Evolutionary conservation across 2,329 filamentous ascomycete species (phyloP), one percentile per base, ranked within the genome.

Genomic region (Pseudogymnoascus sp.): DNA sequence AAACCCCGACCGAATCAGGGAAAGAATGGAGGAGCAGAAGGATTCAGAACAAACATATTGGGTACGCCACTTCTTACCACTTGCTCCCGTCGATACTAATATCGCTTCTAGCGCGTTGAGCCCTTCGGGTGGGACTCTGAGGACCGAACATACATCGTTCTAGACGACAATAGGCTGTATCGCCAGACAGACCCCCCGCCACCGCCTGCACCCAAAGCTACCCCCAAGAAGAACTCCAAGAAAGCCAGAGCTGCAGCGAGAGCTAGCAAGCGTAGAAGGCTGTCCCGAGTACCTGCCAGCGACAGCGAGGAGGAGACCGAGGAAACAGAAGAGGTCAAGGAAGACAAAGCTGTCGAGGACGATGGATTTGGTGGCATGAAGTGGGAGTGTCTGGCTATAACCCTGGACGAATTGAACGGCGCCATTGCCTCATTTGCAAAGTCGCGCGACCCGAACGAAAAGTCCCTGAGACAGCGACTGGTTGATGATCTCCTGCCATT

Each of bases 91-190:
- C 21, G 16, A 64, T 34, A 36, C 11, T 54, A 41, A 31, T 37
- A 19, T 4, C 28, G 14, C 63, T 14, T 16, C 4, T 62, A 89
- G 86, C 81, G 87, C 65, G 92, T 95, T 69, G 90, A 93, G 71
- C 89, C 90, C 0, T 87, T 89, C 67, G 95, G 95, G 8, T 98
- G 92, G 86, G 95, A 99, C 75, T 83, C 86, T 21, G 82, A 96
- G 57, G 93, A 96, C 68, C 88, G 92, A 39, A 87, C 87, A 37
- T 96, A 98, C 73, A 96, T 89, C 72, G 88, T 98, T 2, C 83
- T 99, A 3, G 93, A 98, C 71, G 95, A 99, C 74, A 96, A 97
- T 71, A 85, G 95, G 67, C 80, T 99, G 45, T 99, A 99, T 75
- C 90, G 93, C 64, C 82, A 89, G 66, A 92, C 90, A n/a, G 90